These are phyloP conservation scores for Coemansia sp. DNA, from an alignment of 192 early-diverging fungal genomes.

Conservation along the genomic window DNA sequence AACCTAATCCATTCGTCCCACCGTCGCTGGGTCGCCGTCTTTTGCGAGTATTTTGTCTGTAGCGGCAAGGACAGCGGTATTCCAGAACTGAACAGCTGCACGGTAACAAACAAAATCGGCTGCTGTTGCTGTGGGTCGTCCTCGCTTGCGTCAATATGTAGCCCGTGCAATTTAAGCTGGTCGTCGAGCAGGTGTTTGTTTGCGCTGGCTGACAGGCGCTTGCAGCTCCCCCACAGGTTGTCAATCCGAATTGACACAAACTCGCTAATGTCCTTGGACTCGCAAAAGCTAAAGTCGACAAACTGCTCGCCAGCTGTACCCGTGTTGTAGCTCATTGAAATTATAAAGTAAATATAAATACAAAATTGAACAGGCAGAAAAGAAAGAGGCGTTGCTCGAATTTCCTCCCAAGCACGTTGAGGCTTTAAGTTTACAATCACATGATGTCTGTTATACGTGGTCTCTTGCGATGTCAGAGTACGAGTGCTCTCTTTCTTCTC, in stretches of 20 bases:
- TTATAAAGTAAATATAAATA: background rate
- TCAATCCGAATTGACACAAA: constrained; percentile 52
- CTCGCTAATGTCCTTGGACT: constrained; percentile 54
- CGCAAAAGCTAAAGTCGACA: constrained; percentile 58
- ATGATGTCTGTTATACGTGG: background rate
- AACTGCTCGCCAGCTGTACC: constrained; percentile 37
- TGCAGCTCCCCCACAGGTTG: constrained; percentile 47
- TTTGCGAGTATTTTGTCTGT: constrained; percentile 48
- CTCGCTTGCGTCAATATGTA: constrained; percentile 12
- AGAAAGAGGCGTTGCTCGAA: background rate
- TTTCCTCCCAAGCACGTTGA: background rate
- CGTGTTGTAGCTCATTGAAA: constrained; percentile 46
- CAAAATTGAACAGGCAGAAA: background rate
- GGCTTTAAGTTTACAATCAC: background rate
- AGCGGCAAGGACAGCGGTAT: constrained; percentile 49
- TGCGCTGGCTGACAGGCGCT: constrained; percentile 7
- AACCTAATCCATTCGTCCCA: constrained; percentile 96
- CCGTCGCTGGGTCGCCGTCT: constrained; percentile 18
- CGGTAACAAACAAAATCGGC: constrained; percentile 41
- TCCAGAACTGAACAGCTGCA: constrained; percentile 49
- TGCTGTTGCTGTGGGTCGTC: background rate
- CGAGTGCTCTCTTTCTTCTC: no score
- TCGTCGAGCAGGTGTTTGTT: constrained; percentile 21
- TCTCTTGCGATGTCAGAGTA: no score
- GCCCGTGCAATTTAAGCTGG: constrained; percentile 29